These are phyloP conservation scores for Coemansia sp. DNA, from an alignment of 192 early-diverging fungal genomes.

Conservation along the genomic window DNA sequence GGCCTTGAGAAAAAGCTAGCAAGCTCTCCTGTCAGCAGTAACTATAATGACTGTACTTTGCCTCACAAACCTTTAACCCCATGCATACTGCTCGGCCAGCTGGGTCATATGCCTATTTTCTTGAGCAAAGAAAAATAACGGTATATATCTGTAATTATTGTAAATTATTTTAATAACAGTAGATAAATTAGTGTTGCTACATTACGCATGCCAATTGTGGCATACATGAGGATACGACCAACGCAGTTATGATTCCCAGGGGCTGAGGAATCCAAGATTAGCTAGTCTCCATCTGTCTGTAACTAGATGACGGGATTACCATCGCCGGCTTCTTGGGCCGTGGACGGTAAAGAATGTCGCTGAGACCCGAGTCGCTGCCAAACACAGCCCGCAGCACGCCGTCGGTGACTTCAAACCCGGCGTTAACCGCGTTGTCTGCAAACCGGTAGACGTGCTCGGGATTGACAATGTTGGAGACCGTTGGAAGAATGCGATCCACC, in stretches of 20 bases:
- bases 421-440: slow-evolving; percentile 52
- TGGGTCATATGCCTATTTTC: too few species aligned
- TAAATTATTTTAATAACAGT: too few species aligned
- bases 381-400: slow-evolving; percentile 51
- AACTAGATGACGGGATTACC: slow-evolving; percentile 21
- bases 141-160: too few species aligned
- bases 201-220: neutral
- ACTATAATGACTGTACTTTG: too few species aligned
- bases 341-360: slow-evolving; percentile 48
- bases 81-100: too few species aligned
- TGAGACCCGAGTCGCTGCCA: slow-evolving; percentile 49
- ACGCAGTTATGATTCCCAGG: too few species aligned
- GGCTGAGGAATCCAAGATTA: neutral
- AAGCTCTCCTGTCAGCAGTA: too few species aligned
- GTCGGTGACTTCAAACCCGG: slow-evolving; percentile 50
- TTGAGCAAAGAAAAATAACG: too few species aligned
- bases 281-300: slow-evolving; percentile 30
- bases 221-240: neutral
- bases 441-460: slow-evolving; percentile 50
- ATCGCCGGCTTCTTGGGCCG: slow-evolving; percentile 53
- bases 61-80: too few species aligned
- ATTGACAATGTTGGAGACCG: slow-evolving; percentile 45
- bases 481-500: slow-evolving; percentile 49
- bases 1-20: too few species aligned
- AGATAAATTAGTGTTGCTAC: neutral